These are phyloP conservation scores for Russula vinacea DNA, from an alignment of 768 basidiomycete genomes.

Conservation along the genomic window DNA sequence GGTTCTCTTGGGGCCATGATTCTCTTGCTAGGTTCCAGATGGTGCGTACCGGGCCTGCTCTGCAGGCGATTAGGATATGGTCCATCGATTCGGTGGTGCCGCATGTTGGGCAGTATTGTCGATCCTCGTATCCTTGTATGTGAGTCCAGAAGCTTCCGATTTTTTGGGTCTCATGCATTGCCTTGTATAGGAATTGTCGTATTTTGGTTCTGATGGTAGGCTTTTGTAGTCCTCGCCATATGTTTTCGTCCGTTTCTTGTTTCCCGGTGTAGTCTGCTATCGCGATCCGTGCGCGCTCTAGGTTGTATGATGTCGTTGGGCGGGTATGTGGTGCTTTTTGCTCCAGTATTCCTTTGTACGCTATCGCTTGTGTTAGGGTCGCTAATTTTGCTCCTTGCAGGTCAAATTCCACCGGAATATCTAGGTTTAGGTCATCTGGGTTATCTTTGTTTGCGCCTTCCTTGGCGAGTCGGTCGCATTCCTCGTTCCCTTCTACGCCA, in stretches of 20 bases:
- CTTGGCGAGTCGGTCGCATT: not conserved
- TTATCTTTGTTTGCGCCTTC: too few species aligned
- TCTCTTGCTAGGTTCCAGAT: too few species aligned
- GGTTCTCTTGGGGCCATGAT: too few species aligned
- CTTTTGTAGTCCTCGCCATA: not conserved
- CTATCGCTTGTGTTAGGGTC: not conserved
- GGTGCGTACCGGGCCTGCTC: too few species aligned
- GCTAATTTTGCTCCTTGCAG: not conserved
- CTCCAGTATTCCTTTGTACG: not conserved
- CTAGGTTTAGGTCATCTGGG: too few species aligned
- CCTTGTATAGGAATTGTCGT: not conserved
- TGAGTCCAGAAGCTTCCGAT: not conserved
- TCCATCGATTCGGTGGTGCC: slow-evolving; percentile 20
- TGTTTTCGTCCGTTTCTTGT: not conserved
- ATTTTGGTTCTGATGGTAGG: rapidly evolving
- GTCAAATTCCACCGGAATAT: not conserved
- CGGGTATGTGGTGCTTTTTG: too few species aligned
- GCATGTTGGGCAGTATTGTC: not conserved
- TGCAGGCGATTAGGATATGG: slow-evolving; percentile 9
- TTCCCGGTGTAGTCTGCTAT: rapidly evolving
- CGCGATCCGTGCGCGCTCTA: too few species aligned
- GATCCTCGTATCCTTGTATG: not conserved
- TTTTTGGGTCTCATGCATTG: not conserved
- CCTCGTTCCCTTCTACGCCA: not conserved
- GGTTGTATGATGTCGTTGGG: too few species aligned